Evolutionary conservation across 2,329 filamentous ascomycete species (phyloP).

Genomic region (Fusarium beomiforme): DNA sequence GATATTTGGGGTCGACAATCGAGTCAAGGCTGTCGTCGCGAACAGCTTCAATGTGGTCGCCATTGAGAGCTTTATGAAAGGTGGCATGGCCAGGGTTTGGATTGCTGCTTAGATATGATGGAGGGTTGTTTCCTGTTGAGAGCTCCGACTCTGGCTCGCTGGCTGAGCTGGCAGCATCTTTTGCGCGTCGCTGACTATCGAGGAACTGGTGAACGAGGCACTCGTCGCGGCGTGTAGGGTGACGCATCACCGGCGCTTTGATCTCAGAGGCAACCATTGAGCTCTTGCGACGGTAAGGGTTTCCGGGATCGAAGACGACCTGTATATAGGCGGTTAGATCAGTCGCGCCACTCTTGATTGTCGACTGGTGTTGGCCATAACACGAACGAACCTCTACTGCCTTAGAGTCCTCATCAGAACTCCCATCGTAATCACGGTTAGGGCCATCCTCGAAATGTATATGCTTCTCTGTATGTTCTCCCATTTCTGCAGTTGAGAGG

Average conservation of each 20-base stretch:
- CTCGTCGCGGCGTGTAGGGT: conserved; percentile 55
- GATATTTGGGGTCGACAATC: conserved; percentile 36
- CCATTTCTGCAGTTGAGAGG: conserved; percentile 19
- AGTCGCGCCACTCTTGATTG: not conserved
- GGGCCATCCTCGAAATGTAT: conserved; percentile 48
- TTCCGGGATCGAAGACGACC: conserved; percentile 71
- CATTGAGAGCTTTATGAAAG: conserved; percentile 18
- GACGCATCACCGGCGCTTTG: conserved; percentile 46
- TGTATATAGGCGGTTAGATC: conserved; percentile 39
- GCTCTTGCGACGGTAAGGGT: conserved; percentile 72
- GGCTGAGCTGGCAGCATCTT: conserved; percentile 40
- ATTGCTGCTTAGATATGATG: conserved; percentile 27
- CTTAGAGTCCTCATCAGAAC: conserved; percentile 59
- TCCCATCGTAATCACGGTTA: conserved; percentile 53
- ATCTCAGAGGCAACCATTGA: conserved; percentile 67
- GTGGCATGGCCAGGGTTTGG: conserved; percentile 21
- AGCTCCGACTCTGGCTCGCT: conserved; percentile 42
- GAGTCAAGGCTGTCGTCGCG: conserved; percentile 32
- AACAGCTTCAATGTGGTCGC: conserved; percentile 19
- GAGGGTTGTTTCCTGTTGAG: conserved; percentile 45
- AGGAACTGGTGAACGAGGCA: conserved; percentile 74
- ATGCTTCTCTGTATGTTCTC: conserved; percentile 33
- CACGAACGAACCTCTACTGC: conserved; percentile 59
- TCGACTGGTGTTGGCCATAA: not conserved
- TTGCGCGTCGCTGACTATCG: conserved; percentile 61